These are phyloP conservation scores for Mortierella sp. DNA, from an alignment of 371 early-diverging fungal genomes.

Conservation along the genomic window DNA sequence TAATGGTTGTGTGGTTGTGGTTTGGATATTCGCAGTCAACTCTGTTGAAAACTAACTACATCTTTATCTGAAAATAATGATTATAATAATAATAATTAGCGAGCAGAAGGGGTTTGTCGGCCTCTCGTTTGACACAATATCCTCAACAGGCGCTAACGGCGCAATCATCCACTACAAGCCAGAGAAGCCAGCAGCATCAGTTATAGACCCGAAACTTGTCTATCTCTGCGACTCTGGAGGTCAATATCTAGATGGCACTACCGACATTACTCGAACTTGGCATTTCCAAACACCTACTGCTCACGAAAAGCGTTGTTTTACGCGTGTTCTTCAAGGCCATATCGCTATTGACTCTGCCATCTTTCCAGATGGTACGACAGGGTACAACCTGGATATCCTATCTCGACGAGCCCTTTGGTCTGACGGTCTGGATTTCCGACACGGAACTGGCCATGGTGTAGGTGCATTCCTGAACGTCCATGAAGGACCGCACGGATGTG, in stretches of 20 bases:
- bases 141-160: slow-evolving; percentile 95
- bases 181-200: slow-evolving; percentile 75
- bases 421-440: slow-evolving; percentile 96
- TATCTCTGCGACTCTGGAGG: slow-evolving; percentile 99
- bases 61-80: neutral
- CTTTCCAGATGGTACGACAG: slow-evolving; percentile 90
- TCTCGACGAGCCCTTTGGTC: slow-evolving; percentile 95
- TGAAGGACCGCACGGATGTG: slow-evolving; percentile 98
- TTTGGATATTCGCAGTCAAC: no score
- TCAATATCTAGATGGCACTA: slow-evolving; percentile 98
- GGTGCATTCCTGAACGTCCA: slow-evolving; percentile 99
- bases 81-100: slow-evolving; percentile 35
- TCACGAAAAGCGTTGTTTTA: slow-evolving; percentile 93
- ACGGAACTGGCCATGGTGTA: slow-evolving; percentile 99
- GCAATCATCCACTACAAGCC: slow-evolving; percentile 99
- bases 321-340: slow-evolving; percentile 98
- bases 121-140: slow-evolving; percentile 98
- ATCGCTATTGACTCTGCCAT: slow-evolving; percentile 90
- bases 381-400: slow-evolving; percentile 91
- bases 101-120: slow-evolving; percentile 84
- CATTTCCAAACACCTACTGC: slow-evolving; percentile 93
- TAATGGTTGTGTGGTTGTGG: no score
- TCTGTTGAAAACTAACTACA: neutral
- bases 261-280: slow-evolving; percentile 98
- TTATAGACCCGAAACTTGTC: slow-evolving; percentile 76